Percentiles rank a stretch among this genome's conserved stretches.
Evolutionary conservation across 108 stramenopile genomes (phyloP).

Genomic region (Seminavis robusta): DNA sequence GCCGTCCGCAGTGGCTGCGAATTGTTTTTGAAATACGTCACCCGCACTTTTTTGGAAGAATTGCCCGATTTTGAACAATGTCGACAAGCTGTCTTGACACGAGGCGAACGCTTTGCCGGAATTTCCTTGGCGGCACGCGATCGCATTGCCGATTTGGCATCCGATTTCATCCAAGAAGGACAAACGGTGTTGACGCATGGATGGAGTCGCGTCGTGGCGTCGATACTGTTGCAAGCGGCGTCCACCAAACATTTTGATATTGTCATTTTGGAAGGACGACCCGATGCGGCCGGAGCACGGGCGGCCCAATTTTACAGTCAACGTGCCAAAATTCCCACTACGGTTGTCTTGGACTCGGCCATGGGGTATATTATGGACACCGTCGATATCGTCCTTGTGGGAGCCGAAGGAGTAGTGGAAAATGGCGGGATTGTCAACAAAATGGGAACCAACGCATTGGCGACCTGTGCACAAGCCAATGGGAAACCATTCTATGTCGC

Average conservation of each 20-base stretch:
- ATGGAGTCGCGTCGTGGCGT: slow-evolving; percentile 82
- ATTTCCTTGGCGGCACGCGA: slow-evolving; percentile 83
- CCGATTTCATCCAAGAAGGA: slow-evolving; percentile 89
- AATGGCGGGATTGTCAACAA: slow-evolving; percentile 97
- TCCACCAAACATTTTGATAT: slow-evolving; percentile 81
- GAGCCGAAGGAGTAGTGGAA: slow-evolving; percentile 96
- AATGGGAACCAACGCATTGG: slow-evolving; percentile 87
- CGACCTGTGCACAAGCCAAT: slow-evolving; percentile 79
- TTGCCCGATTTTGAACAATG: slow-evolving; percentile 76
- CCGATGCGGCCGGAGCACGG: slow-evolving; percentile 84
- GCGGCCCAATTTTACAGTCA: slow-evolving; percentile 60
- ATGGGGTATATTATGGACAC: slow-evolving; percentile 94
- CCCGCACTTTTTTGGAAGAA: slow-evolving; percentile 84
- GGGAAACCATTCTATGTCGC: slow-evolving; percentile 98
- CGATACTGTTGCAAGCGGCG: slow-evolving; percentile 71
- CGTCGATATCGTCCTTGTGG: slow-evolving; percentile 91
- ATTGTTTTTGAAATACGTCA: slow-evolving; percentile 85
- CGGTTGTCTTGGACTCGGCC: slow-evolving; percentile 90
- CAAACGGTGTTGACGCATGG: slow-evolving; percentile 90
- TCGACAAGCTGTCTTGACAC: slow-evolving; percentile 67
- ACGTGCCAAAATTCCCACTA: slow-evolving; percentile 84
- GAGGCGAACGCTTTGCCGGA: slow-evolving; percentile 90
- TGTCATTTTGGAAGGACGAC: slow-evolving; percentile 86
- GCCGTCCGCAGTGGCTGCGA: slow-evolving; percentile 73
- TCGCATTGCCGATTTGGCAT: slow-evolving; percentile 80